Percentiles rank a stretch among this genome's conserved stretches.
These are phyloP conservation scores for Aspergillus sp. DNA, from an alignment of 2,329 filamentous ascomycete genomes.

Conservation along the genomic window DNA sequence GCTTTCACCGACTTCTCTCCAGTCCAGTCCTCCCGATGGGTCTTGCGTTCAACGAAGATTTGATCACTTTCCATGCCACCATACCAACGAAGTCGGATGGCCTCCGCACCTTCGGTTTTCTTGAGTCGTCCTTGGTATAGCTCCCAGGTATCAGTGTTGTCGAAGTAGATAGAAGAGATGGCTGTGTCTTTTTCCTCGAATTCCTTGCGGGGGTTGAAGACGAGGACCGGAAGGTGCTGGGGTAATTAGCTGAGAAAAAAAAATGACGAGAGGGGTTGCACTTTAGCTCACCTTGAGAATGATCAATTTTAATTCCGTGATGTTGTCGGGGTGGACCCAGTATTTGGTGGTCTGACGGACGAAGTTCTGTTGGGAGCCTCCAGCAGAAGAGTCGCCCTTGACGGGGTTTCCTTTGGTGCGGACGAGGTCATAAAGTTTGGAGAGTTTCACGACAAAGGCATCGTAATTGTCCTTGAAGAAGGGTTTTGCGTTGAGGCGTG, in stretches of 20 bases:
- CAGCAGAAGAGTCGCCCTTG: constrained; percentile 87
- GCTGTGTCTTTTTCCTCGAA: constrained; percentile 88
- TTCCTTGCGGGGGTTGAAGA: constrained; percentile 97
- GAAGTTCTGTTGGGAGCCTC: constrained; percentile 91
- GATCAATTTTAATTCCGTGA: constrained; percentile 96
- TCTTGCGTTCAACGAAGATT: constrained; percentile 97
- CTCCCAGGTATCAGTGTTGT: constrained; percentile 92
- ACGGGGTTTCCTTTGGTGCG: constrained; percentile 89
- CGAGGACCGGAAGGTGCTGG: constrained; percentile 85
- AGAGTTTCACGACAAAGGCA: constrained; percentile 89
- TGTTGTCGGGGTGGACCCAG: constrained; percentile 98
- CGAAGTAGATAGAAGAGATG: constrained; percentile 98
- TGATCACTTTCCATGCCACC: constrained; percentile 93
- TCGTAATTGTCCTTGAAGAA: constrained; percentile 99
- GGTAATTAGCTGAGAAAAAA: not conserved
- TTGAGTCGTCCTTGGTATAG: constrained; percentile 91
- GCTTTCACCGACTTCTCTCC: constrained; percentile 99
- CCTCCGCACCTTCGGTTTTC: constrained; percentile 97
- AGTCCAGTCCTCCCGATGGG: constrained; percentile 98
- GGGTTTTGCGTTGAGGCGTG: constrained; percentile 88
- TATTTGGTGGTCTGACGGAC: constrained; percentile 98
- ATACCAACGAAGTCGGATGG: constrained; percentile 95
- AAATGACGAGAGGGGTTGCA: too few relatives aligned
- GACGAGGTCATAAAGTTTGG: constrained; percentile 91
- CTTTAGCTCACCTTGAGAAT: constrained; percentile 69